Conservation (phyloP, 176 grass and related monocot genomes). For the Microstegium vimineum region DNA sequence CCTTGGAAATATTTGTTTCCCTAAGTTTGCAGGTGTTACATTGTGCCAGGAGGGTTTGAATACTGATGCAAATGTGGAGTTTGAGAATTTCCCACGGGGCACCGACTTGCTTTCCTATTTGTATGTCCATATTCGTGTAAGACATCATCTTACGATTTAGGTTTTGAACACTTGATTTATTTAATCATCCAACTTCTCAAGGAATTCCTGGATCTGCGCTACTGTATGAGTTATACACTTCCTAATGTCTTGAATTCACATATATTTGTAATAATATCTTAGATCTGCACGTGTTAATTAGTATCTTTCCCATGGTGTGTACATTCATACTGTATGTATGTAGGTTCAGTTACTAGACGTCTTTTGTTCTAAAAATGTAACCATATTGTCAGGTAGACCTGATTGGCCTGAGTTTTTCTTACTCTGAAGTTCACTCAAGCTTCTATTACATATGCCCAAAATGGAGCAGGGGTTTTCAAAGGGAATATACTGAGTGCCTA, state of each 20-base stretch:
- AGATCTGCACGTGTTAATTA: background rate
- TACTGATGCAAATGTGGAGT: slow-evolving; percentile 65
- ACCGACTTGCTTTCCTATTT: slow-evolving; percentile 94
- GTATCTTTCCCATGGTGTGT: background rate
- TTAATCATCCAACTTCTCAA: slow-evolving; percentile 11
- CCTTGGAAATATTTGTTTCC: slow-evolving; percentile 95
- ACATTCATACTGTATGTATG: background rate
- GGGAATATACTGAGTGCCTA: background rate
- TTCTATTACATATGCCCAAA: background rate
- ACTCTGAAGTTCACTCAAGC: background rate
- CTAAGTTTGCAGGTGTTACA: slow-evolving; percentile 62
- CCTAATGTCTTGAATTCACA: slow-evolving; percentile 15
- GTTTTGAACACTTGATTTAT: background rate
- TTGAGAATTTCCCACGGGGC: slow-evolving; percentile 78
- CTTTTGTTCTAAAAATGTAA: background rate
- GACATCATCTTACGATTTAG: slow-evolving; percentile 43
- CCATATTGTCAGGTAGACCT: background rate
- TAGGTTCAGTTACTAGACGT: background rate
- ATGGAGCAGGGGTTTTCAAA: background rate
- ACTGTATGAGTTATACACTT: slow-evolving; percentile 16
- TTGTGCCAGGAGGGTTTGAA: slow-evolving; percentile 79
- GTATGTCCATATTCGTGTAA: slow-evolving; percentile 95
- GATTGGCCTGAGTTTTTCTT: background rate
- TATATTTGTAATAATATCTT: background rate
- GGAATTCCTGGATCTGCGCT: background rate